phyloP scores from a whole-genome alignment of 176 grass and related monocot genomes.

The Tillandsia fasciculata region DNA sequence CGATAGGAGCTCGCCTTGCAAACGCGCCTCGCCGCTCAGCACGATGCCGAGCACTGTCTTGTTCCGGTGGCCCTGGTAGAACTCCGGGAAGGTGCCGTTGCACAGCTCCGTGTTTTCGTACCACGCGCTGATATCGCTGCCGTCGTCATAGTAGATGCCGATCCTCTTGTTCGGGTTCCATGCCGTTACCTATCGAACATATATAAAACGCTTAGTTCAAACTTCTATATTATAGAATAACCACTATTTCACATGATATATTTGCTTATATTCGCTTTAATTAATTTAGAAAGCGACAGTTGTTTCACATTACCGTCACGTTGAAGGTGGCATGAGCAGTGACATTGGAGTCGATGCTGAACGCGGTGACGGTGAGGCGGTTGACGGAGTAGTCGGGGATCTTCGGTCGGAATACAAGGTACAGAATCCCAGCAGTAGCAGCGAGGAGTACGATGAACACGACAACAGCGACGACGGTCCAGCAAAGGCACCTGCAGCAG shows the following conservation, averaged over 20 bases:
- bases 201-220: no score
- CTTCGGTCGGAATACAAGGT: slow-evolving; percentile 73
- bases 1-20: slow-evolving; percentile 34
- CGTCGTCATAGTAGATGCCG: slow-evolving; percentile 70
- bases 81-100: slow-evolving; percentile 49
- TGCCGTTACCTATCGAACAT: slow-evolving; percentile 1
- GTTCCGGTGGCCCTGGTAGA: slow-evolving; percentile 86
- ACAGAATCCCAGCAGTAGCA: slow-evolving; percentile 69
- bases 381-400: slow-evolving; percentile 74
- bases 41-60: slow-evolving; percentile 34
- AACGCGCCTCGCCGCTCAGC: slow-evolving; percentile 36
- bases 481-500: slow-evolving; percentile 74
- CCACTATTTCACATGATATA: no score
- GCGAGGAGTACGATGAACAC: slow-evolving; percentile 35
- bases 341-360: slow-evolving; percentile 32
- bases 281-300: no score
- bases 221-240: no score
- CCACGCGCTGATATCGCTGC: slow-evolving; percentile 38
- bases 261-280: no score
- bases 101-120: slow-evolving; percentile 65
- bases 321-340: slow-evolving; percentile 43
- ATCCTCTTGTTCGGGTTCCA: slow-evolving; percentile 74
- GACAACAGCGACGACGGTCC: slow-evolving; percentile 26
- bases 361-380: slow-evolving; percentile 35
- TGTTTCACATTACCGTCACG: slow-evolving; percentile 22